phyloP scores from a whole-genome alignment of 148 eudicot genomes.

The Euryodendron excelsum region DNA sequence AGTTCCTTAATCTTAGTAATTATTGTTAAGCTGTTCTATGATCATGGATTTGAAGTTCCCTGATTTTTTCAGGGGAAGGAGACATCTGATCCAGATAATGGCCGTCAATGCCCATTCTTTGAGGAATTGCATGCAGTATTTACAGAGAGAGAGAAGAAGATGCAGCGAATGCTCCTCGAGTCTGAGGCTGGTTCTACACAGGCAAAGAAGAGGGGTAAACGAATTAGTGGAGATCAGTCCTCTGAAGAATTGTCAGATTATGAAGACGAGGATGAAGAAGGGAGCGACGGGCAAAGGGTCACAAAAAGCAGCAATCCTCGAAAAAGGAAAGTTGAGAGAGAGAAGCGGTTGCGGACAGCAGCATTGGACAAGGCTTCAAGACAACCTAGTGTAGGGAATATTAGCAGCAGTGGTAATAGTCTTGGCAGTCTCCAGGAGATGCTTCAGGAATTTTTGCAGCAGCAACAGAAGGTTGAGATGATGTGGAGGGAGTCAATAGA shows the following conservation, averaged over 20 bases:
- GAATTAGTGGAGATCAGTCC: constrained; percentile 23
- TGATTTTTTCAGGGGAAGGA: constrained; percentile 36
- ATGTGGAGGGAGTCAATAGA: constrained; percentile 53
- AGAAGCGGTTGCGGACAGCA: constrained; percentile 13
- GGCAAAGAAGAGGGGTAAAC: constrained; percentile 31
- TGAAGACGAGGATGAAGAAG: constrained; percentile 25
- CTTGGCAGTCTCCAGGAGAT: constrained; percentile 30
- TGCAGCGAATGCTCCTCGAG: constrained; percentile 21
- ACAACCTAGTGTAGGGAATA: constrained; percentile 7
- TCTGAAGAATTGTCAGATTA: constrained; percentile 36
- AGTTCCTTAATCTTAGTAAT: background rate
- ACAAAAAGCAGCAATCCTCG: constrained; percentile 13
- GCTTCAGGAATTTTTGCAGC: constrained; percentile 39
- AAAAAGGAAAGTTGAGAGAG: constrained; percentile 24
- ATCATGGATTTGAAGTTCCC: background rate
- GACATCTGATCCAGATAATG: constrained; percentile 26
- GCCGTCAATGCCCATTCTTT: constrained; percentile 41
- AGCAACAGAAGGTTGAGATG: constrained; percentile 46
- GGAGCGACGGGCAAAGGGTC: too few species aligned
- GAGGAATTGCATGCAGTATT: constrained; percentile 47
- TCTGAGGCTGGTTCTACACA: constrained; percentile 18
- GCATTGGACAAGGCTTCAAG: constrained; percentile 10
- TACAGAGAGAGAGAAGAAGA: constrained; percentile 25
- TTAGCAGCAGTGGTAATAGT: constrained; percentile 3
- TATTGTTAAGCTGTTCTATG: background rate